Base-by-base conservation (phyloP, 1,139 yeast species). In the Wickerhamomyces sp. region DNA sequence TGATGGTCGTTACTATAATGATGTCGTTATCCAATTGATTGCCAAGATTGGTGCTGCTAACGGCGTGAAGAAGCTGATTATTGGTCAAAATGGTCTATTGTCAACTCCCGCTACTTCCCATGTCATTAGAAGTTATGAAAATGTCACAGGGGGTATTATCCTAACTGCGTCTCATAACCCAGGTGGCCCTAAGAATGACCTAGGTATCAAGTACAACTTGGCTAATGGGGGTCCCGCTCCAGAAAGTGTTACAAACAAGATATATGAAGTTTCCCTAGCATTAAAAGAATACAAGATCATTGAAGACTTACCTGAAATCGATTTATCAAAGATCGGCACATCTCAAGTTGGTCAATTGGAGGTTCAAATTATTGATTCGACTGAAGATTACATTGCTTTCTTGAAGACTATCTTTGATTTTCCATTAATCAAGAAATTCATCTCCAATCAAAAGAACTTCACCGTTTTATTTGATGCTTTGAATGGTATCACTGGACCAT, bases 181-280 rank as follows among this genome's bases (percentile, higher is more conserved):
- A n/a, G 98, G 98, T 61, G 97, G 97, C 7, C 97, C 97, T 44
- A 67, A 74, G 28, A 80, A 87, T 48, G 98, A 92, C 60, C 76
- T 90, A 63, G 98, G 98, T 43, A 92, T 92, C 70, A 92, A 92
- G 70, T 92, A 92, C 71, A 92, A 92, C 64, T 72, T 94, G 64
- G 78, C 87, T 47, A 90, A 92, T 58, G 98, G 98, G 49, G 98
- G 97, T 2, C 98, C 98, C 30, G 98, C 98, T n/a, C 98, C 98
- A 5, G 98, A 92, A 63, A 69, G 84, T 16, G 94, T 92, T 46
- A 92, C 98, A 21, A 76, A 94, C 67, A 77, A 80, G 63, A 92
- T 92, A 57, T 92, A 67, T 65, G 92, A 81, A 44, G 74, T 70
- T 30, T 78, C 95, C 19, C 75, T 74, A 56, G 56, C 63, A 29